Evolutionary conservation across 2,329 filamentous ascomycete genomes (phyloP).

Genomic region (Esteya vermicola): DNA sequence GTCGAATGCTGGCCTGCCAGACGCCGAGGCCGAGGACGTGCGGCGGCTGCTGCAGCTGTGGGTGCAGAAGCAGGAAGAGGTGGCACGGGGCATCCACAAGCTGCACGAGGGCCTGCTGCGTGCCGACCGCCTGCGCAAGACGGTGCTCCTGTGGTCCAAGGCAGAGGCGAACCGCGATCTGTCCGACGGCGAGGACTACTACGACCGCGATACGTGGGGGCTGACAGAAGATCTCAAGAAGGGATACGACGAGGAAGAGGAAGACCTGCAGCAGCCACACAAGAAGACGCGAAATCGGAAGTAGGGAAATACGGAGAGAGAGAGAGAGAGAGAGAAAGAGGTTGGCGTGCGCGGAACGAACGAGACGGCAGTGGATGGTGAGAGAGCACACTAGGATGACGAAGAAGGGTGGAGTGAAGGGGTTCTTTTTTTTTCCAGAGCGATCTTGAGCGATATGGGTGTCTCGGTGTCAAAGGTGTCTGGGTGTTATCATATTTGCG

Average conservation of each 20-base stretch:
- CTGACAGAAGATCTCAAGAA: slow-evolving; percentile 64
- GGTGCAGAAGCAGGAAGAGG: slow-evolving; percentile 76
- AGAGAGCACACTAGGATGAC: too few species aligned
- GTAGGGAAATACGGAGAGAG: slow-evolving; percentile 10
- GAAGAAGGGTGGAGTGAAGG: too few species aligned
- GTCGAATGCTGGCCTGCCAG: slow-evolving; percentile 56
- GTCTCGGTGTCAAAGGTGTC: too few species aligned
- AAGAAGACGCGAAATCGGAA: slow-evolving; percentile 48
- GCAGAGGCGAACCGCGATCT: slow-evolving; percentile 64
- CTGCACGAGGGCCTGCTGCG: slow-evolving; percentile 58
- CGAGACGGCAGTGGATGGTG: too few species aligned
- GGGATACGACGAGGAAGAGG: slow-evolving; percentile 70
- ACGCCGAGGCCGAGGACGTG: slow-evolving; percentile 63
- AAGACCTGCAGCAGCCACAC: slow-evolving; percentile 46
- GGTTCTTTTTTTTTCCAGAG: too few species aligned
- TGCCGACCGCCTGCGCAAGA: slow-evolving; percentile 56
- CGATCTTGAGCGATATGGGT: too few species aligned
- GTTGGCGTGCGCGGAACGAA: too few species aligned
- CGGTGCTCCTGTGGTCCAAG: slow-evolving; percentile 62
- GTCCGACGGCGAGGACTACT: slow-evolving; percentile 85
- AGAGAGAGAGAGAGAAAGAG: background rate
- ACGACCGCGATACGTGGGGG: slow-evolving; percentile 68
- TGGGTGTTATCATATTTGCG: too few species aligned
- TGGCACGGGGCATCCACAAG: slow-evolving; percentile 54
- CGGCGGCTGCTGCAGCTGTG: slow-evolving; percentile 60